Evolutionary conservation across 768 basidiomycete species (phyloP).

Genomic region (Boletellus ananiceps): DNA sequence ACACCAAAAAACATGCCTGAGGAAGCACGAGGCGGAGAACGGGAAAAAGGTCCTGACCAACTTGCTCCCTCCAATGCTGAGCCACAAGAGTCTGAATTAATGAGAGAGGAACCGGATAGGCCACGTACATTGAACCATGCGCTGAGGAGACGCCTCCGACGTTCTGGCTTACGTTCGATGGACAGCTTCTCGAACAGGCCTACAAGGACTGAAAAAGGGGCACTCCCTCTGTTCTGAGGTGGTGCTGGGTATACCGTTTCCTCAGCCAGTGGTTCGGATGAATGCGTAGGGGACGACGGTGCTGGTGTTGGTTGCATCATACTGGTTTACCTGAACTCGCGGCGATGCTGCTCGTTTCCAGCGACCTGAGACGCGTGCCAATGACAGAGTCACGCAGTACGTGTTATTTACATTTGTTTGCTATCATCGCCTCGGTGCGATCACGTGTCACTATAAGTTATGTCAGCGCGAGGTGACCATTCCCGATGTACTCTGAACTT

Average conservation of each 20-base stretch:
- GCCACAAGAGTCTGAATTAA: conserved; percentile 13
- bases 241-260: conserved; percentile 45
- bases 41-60: conserved; percentile 87
- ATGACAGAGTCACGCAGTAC: conserved; percentile 1
- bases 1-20: conserved; percentile 49
- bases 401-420: conserved; percentile 23
- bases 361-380: not conserved
- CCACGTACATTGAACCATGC: conserved; percentile 76
- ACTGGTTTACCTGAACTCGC: not conserved
- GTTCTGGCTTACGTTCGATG: conserved; percentile 68
- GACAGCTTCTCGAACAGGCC: conserved; percentile 74
- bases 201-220: conserved; percentile 64
- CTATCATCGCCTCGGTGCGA: not conserved
- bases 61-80: conserved; percentile 81
- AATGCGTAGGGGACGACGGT: conserved; percentile 52
- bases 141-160: conserved; percentile 61
- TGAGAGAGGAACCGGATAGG: not conserved
- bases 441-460: no score
- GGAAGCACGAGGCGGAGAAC: conserved; percentile 86
- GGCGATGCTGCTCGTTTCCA: not conserved
- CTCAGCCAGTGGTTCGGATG: conserved; percentile 30
- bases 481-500: no score
- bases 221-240: conserved; percentile 62
- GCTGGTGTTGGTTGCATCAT: conserved; percentile 67
- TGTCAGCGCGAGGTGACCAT: no score